A percentile compares a stretch with the other conserved stretches of the same genome.
Evolutionary conservation across 2,329 filamentous ascomycete species (phyloP).

Genomic region (Lasiodiplodia theobromae): DNA sequence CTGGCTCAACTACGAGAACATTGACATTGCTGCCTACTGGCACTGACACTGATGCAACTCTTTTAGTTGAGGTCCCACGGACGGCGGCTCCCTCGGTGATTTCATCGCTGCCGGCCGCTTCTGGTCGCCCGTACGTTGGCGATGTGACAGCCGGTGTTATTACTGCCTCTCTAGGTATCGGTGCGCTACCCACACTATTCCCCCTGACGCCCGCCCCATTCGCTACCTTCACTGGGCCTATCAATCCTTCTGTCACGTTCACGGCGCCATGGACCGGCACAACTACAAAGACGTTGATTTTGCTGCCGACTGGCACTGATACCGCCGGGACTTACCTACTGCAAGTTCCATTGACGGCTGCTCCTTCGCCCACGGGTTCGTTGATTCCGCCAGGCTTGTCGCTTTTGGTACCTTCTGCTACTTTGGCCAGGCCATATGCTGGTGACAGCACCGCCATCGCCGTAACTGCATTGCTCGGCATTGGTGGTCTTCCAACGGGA

Average conservation of each 20-base stretch:
- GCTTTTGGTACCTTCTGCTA: background rate
- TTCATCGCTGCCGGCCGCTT: no score
- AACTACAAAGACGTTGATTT: background rate
- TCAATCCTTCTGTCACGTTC: background rate
- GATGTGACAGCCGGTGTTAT: background rate
- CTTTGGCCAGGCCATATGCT: background rate
- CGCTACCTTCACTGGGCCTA: background rate
- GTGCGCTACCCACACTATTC: background rate
- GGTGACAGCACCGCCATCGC: background rate
- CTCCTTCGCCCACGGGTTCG: background rate
- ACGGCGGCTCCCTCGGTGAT: background rate
- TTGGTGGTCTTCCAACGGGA: background rate
- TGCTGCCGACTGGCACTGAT: background rate
- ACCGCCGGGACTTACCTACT: background rate
- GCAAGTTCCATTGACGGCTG: background rate
- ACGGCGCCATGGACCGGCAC: background rate
- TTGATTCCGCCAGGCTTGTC: background rate
- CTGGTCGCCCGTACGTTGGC: background rate
- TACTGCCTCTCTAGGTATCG: background rate
- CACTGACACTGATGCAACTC: background rate
- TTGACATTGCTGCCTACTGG: background rate
- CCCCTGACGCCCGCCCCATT: background rate
- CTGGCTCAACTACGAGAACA: background rate
- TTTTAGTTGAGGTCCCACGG: background rate
- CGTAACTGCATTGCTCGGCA: background rate